These are phyloP conservation scores for Sanghuangporus sanghuang DNA, from an alignment of 1,284 basidiomycete genomes.

Conservation along the genomic window DNA sequence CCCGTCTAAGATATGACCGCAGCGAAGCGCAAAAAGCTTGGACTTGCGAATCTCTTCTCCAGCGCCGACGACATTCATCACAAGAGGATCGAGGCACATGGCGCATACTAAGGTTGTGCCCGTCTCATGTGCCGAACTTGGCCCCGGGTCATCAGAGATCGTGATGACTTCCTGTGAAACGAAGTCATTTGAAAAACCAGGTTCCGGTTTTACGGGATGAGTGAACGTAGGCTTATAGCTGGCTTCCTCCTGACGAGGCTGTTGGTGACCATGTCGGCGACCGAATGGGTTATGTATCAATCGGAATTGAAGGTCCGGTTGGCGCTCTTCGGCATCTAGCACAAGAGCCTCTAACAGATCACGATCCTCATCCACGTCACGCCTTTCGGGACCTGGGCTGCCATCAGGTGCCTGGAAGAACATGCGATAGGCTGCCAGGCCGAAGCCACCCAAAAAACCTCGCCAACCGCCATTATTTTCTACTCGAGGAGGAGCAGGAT, in stretches of 20 bases:
- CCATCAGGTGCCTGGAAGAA: neutral
- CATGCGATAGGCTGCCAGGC: neutral
- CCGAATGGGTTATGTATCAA: neutral
- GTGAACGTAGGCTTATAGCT: slow-evolving; percentile 60
- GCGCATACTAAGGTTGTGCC: slow-evolving; percentile 16
- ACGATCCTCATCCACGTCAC: slow-evolving; percentile 3
- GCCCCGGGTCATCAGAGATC: slow-evolving; percentile 8
- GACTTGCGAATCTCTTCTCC: slow-evolving; percentile 15
- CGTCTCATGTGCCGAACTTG: slow-evolving; percentile 5
- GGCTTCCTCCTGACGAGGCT: slow-evolving; percentile 17
- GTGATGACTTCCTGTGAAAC: slow-evolving; percentile 22
- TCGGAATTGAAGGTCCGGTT: neutral
- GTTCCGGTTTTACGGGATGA: slow-evolving; percentile 45
- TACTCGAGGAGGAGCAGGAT: neutral
- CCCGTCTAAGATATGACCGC: slow-evolving; percentile 73
- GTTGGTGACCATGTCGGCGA: neutral
- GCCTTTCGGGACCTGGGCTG: neutral
- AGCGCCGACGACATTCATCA: slow-evolving; percentile 15
- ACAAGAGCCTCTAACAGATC: slow-evolving; percentile 4
- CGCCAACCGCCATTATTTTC: neutral
- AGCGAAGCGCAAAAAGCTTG: slow-evolving; percentile 46
- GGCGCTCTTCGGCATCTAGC: neutral
- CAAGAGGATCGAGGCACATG: slow-evolving; percentile 12
- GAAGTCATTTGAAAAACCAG: slow-evolving; percentile 66
- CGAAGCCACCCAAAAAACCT: neutral